Base-by-base conservation (phyloP, 331 rosid genomes). In the Erythrophleum ivorense region DNA sequence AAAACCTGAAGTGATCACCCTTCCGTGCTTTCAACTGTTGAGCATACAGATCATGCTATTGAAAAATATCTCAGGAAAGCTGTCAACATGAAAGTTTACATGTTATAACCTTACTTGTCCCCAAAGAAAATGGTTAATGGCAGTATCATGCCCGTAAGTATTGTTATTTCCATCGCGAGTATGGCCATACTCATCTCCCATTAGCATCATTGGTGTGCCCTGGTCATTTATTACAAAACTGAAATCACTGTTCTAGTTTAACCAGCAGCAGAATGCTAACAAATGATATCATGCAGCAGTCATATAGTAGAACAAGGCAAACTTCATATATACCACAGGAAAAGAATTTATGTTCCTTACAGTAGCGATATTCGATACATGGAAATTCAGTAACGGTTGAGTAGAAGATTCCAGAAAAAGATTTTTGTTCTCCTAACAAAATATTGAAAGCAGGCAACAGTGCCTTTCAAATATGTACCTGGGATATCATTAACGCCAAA, bases 131-230 rank as follows among this genome's bases (percentile, higher is more conserved):
- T 88, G 89, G 80, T 94, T 94, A 41, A 94, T 75, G 75, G 90
- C 84, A 41, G 90, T 84, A 84, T 96, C 99, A 81, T 94, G 99
- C 64, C 99, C 98, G 81, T 96, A 96, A 76, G 97, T 92, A 78
- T 92, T 96, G 92, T 94, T 96, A 88, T 96, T 96, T 81, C 99
- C 99, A 58, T 85, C 24, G 73, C 98, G 95, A 77, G 94, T 94
- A 79, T 96, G 99, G 54, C 91, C 97, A 72, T 96, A 96, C 84
- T 96, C 99, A 86, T 96, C 99, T 54, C 97, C 97, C 99, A 96
- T 96, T 77, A 92, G 83, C 99, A 94, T 94, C 99, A 96, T 96
- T 19, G 98, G 99, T 21, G 90, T 85, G 75, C 99, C 99, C 99
- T 96, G 87, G 74, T 74, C 75, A 88, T 80, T 74, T 83, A 89